Evolutionary conservation across 1,284 basidiomycete genomes (phyloP).

Genomic region (Stereum hirsutum): DNA sequence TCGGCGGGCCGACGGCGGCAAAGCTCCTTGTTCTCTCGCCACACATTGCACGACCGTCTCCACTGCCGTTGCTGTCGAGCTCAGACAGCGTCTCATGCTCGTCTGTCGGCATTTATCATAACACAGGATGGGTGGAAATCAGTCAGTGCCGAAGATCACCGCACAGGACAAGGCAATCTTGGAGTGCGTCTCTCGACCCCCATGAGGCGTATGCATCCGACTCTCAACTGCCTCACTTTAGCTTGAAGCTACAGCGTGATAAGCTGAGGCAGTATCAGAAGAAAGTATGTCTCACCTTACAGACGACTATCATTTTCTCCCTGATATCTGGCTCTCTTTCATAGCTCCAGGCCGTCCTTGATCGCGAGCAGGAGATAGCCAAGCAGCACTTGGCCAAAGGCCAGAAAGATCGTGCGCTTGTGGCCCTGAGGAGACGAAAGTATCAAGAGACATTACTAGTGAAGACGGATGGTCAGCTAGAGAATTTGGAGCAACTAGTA

Average conservation of each 20-base stretch:
- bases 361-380: conserved; percentile 86
- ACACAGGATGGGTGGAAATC: conserved; percentile 53
- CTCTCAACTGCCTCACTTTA: conserved; percentile 17
- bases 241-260: conserved; percentile 93
- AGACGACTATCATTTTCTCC: background rate
- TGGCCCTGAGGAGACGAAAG: conserved; percentile 83
- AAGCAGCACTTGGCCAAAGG: conserved; percentile 74
- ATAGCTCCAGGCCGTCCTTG: conserved; percentile 82
- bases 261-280: conserved; percentile 94
- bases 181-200: conserved; percentile 54
- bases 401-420: conserved; percentile 80
- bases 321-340: background rate
- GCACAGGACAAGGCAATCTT: conserved; percentile 89
- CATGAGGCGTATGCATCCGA: conserved; percentile 14
- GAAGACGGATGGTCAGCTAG: conserved; percentile 88
- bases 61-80: too few species aligned
- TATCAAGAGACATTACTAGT: conserved; percentile 85
- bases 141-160: conserved; percentile 85
- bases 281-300: conserved; percentile 43
- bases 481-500: conserved; percentile 86
- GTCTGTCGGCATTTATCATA: too few species aligned
- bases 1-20: too few species aligned
- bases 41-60: too few species aligned
- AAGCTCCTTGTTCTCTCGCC: too few species aligned
- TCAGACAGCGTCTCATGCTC: too few species aligned